phyloP scores from a whole-genome alignment of 148 eudicot species.

The Persicaria tinctoria region DNA sequence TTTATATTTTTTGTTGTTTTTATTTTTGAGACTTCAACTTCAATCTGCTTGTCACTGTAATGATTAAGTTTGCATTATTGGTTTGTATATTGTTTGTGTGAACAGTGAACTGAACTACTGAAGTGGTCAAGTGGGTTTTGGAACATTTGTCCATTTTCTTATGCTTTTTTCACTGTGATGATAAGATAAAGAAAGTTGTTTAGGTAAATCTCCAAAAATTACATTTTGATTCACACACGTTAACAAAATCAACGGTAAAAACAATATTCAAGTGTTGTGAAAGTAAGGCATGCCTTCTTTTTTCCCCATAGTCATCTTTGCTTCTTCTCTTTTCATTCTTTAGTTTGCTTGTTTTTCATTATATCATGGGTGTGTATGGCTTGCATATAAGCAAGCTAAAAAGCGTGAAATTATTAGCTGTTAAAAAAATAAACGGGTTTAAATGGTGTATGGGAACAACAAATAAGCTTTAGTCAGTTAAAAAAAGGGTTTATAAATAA shows the following conservation, averaged over 20 bases:
- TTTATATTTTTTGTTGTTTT: too few relatives aligned
- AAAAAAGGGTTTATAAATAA: too few relatives aligned
- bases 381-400: too few relatives aligned
- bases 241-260: conserved; percentile 3
- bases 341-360: too few relatives aligned
- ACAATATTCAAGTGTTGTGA: background rate
- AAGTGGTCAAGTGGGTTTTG: background rate
- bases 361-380: too few relatives aligned
- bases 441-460: too few relatives aligned
- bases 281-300: too few relatives aligned
- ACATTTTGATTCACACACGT: background rate
- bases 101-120: background rate
- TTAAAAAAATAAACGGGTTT: too few relatives aligned
- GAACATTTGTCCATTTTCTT: background rate
- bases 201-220: background rate
- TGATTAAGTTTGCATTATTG: background rate
- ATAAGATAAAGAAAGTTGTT: background rate
- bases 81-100: background rate
- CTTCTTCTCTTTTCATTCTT: too few relatives aligned
- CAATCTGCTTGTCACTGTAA: background rate
- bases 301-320: too few relatives aligned
- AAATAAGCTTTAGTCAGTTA: too few relatives aligned
- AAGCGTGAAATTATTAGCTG: too few relatives aligned
- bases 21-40: background rate
- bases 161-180: background rate